Percentiles rank a stretch among this genome's conserved stretches.
Evolutionary conservation across 768 basidiomycete genomes (phyloP).

Genomic region (Auriscalpium orientale): DNA sequence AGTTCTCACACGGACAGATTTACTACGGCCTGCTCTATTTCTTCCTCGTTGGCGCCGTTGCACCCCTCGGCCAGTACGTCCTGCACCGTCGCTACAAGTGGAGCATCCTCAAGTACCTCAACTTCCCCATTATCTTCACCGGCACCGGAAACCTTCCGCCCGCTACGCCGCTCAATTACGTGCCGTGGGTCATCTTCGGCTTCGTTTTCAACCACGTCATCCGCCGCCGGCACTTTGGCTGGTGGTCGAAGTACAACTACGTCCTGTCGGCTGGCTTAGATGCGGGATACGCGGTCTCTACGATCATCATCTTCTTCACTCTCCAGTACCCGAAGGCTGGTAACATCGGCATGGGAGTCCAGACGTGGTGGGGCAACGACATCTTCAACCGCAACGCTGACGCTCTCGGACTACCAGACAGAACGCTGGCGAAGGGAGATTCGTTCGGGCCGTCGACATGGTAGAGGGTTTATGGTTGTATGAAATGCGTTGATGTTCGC

Average conservation of each 20-base stretch:
- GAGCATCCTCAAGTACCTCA: slow-evolving; percentile 50
- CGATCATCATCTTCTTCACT: slow-evolving; percentile 23
- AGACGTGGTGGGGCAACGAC: slow-evolving; percentile 26
- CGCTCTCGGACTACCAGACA: slow-evolving; percentile 16
- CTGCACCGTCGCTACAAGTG: slow-evolving; percentile 18
- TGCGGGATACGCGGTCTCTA: slow-evolving; percentile 14
- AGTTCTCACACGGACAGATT: slow-evolving; percentile 56
- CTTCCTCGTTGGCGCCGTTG: slow-evolving; percentile 71
- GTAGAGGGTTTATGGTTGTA: not conserved
- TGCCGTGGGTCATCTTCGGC: slow-evolving; percentile 29
- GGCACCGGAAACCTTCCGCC: slow-evolving; percentile 33
- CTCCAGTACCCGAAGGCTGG: slow-evolving; percentile 28
- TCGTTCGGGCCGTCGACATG: slow-evolving; percentile 5
- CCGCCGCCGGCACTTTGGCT: slow-evolving; percentile 16
- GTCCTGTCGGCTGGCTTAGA: slow-evolving; percentile 13
- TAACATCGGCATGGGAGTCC: slow-evolving; percentile 28
- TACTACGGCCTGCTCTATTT: slow-evolving; percentile 44
- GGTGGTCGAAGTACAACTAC: slow-evolving; percentile 29
- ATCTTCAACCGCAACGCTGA: not conserved
- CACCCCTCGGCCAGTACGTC: slow-evolving; percentile 47
- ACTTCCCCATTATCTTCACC: slow-evolving; percentile 35
- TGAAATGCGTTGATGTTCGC: too few relatives aligned
- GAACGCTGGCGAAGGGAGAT: slow-evolving; percentile 14
- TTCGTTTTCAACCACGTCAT: slow-evolving; percentile 31
- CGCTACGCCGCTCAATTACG: slow-evolving; percentile 36